phyloP scores from a whole-genome alignment of 2,329 filamentous ascomycete species.

The Basipetospora chlamydospora region DNA sequence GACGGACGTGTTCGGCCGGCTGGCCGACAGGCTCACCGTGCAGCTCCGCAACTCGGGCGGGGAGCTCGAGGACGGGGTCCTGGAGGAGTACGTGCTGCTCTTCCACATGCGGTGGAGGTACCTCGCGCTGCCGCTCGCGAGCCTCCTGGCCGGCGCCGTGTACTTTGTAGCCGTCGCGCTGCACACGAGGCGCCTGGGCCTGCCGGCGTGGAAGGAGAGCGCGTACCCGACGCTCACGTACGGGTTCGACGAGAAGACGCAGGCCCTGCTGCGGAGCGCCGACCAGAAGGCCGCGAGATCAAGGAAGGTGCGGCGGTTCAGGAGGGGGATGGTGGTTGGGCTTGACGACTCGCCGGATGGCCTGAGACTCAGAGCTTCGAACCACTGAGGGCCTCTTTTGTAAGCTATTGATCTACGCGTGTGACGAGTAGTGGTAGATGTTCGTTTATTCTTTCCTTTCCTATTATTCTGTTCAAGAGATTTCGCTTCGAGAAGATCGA shows the following conservation, averaged over 20 bases:
- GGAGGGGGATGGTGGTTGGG: no score
- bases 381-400: no score
- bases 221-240: not conserved
- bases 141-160: not conserved
- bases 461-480: no score
- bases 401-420: no score
- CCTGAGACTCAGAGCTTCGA: no score
- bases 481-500: no score
- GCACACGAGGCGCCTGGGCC: not conserved
- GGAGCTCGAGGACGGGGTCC: not conserved
- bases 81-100: not conserved
- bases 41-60: not conserved
- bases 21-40: not conserved
- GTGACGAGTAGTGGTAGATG: no score
- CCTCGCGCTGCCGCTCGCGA: not conserved
- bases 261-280: not conserved
- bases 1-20: not conserved
- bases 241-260: conserved; percentile 2
- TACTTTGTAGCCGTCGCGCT: not conserved
- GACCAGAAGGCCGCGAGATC: no score
- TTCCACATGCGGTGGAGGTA: not conserved
- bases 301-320: no score
- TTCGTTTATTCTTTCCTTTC: no score
- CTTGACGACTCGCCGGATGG: no score
- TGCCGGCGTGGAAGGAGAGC: conserved; percentile 4